phyloP scores from a whole-genome alignment of 176 grass and related monocot genomes.

The Paspalum notatum region DNA sequence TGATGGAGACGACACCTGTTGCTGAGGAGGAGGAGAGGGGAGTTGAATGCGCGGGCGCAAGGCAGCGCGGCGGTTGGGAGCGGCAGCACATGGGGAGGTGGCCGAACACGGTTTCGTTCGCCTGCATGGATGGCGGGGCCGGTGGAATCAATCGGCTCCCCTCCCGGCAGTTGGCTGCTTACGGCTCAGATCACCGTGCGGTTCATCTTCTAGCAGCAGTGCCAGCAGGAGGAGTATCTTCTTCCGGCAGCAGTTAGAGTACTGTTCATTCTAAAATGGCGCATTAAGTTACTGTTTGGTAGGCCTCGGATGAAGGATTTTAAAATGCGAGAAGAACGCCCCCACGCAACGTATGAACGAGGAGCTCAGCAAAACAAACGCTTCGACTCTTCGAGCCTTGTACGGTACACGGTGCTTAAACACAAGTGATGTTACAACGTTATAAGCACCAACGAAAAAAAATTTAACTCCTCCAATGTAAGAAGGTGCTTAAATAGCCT shows the following conservation, averaged over 20 bases:
- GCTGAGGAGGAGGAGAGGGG: conserved; percentile 9
- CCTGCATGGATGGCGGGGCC: conserved; percentile 56
- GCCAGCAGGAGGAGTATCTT: no score
- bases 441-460: no score
- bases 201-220: background rate
- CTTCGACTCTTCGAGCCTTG: no score
- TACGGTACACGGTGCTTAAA: no score
- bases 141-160: conserved; percentile 49
- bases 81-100: conserved; percentile 66
- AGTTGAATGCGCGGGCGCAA: conserved; percentile 11
- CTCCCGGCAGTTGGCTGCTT: conserved; percentile 25
- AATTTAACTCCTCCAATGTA: no score
- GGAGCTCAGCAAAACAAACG: no score
- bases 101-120: conserved; percentile 49
- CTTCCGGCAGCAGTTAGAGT: background rate
- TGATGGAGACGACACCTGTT: conserved; percentile 34
- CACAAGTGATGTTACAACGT: no score
- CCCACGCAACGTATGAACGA: background rate
- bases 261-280: background rate
- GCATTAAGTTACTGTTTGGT: background rate
- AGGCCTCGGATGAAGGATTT: background rate
- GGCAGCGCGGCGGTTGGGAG: conserved; percentile 33
- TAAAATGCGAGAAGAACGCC: background rate
- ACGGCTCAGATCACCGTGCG: background rate
- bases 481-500: no score